Percentiles rank a stretch among this genome's conserved stretches.
phyloP scores from a whole-genome alignment of 257 asterid genomes.

The Lavandula angustifolia region DNA sequence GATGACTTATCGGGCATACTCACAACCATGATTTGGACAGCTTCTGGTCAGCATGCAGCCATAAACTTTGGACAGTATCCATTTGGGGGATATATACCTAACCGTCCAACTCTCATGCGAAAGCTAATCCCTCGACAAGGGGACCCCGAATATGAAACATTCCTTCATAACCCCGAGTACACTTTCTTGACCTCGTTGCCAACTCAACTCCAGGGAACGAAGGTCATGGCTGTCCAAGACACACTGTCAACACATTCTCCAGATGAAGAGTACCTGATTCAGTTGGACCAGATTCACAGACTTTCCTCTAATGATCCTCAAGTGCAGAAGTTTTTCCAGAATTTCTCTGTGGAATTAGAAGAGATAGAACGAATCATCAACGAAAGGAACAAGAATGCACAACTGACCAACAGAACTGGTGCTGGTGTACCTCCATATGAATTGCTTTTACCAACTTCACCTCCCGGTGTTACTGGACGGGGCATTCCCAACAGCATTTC shows the following conservation, averaged over 20 bases:
- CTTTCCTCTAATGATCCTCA: conserved; percentile 58
- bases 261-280: conserved; percentile 77
- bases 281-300: conserved; percentile 66
- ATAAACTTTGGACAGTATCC: conserved; percentile 94
- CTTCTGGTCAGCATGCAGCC: conserved; percentile 98
- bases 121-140: conserved; percentile 60
- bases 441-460: conserved; percentile 71
- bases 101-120: conserved; percentile 85
- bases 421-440: conserved; percentile 96
- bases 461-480: conserved; percentile 81
- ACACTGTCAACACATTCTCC: conserved; percentile 84
- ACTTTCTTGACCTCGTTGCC: conserved; percentile 85
- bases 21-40: conserved; percentile 77
- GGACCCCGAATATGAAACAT: conserved; percentile 58
- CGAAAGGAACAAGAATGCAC: conserved; percentile 51
- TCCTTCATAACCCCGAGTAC: conserved; percentile 61
- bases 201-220: conserved; percentile 90
- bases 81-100: conserved; percentile 84
- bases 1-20: conserved; percentile 68
- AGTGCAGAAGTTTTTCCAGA: conserved; percentile 55
- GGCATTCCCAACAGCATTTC: conserved; percentile 91
- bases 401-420: conserved; percentile 68
- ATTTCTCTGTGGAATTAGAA: conserved; percentile 54
- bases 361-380: conserved; percentile 70
- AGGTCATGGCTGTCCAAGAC: conserved; percentile 94